Percentiles rank a stretch among this genome's conserved stretches.
Conservation (phyloP, 148 eudicot genomes). For the Pharnaceum exiguum region DNA sequence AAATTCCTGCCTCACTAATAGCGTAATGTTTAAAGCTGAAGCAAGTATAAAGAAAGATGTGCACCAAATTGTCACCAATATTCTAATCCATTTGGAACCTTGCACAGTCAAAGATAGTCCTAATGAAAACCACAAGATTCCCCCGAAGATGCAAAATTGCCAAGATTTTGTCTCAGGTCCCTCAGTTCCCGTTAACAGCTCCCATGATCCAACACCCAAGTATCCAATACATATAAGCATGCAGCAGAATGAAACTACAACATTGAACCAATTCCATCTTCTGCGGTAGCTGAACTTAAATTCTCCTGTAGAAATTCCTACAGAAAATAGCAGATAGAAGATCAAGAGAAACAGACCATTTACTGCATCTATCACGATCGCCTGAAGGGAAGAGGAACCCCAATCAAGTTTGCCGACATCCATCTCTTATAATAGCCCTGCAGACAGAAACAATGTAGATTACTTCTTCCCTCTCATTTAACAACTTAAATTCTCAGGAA, state of each 20-base stretch:
- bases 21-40: constrained; percentile 5
- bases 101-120: constrained; percentile 10
- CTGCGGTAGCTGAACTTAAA: background rate
- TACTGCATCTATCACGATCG: constrained; percentile 7
- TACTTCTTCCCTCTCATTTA: too few relatives aligned
- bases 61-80: constrained; percentile 15
- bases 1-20: constrained; percentile 3
- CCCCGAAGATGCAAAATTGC: constrained; percentile 15
- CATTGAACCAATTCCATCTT: constrained; percentile 2
- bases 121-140: constrained; percentile 13
- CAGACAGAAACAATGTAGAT: too few relatives aligned
- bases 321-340: constrained; percentile 6
- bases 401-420: constrained; percentile 1
- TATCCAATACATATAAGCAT: constrained; percentile 13
- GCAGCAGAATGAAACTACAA: constrained; percentile 11
- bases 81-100: constrained; percentile 11
- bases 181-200: constrained; percentile 3
- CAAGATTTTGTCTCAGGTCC: constrained; percentile 2
- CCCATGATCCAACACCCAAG: constrained; percentile 9
- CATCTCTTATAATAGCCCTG: constrained; percentile 7
- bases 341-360: constrained; percentile 8
- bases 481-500: too few relatives aligned
- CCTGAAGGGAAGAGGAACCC: constrained; percentile 18
- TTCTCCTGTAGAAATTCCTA: background rate
- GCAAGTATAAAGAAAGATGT: constrained; percentile 10